Conservation (phyloP, 371 early-diverging fungal species). For the Synchytrium microbalum region DNA sequence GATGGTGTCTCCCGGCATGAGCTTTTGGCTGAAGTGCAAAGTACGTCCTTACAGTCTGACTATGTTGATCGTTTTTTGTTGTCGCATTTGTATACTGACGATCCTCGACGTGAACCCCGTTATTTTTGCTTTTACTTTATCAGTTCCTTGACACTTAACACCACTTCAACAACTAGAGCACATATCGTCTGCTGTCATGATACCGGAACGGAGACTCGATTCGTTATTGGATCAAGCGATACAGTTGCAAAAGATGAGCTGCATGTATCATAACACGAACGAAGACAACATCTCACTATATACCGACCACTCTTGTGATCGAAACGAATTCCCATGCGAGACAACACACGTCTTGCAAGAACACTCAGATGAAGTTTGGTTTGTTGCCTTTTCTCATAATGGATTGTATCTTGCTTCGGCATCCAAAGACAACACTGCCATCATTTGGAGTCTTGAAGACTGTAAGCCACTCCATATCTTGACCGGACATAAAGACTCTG, state of each 20-base stretch:
- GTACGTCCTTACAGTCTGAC: constrained; percentile 32
- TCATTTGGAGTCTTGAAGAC: constrained; percentile 71
- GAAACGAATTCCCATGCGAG: constrained; percentile 51
- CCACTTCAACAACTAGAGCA: constrained; percentile 37
- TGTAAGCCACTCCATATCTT: constrained; percentile 40
- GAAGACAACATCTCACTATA: constrained; percentile 54
- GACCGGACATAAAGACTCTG: constrained; percentile 52
- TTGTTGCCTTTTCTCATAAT: constrained; percentile 76
- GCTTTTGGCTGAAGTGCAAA: constrained; percentile 58
- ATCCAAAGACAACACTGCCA: constrained; percentile 76
- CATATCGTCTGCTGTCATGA: constrained; percentile 75
- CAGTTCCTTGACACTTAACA: background rate
- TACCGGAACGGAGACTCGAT: constrained; percentile 74
- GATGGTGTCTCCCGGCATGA: constrained; percentile 59
- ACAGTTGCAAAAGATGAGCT: constrained; percentile 60
- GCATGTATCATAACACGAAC: constrained; percentile 74
- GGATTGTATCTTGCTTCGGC: constrained; percentile 83
- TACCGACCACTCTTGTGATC: constrained; percentile 68
- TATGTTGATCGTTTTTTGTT: too few species aligned
- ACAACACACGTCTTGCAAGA: constrained; percentile 59
- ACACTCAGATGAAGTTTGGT: constrained; percentile 94
- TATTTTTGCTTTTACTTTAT: too few species aligned
- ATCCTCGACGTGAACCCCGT: too few species aligned
- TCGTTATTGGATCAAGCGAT: constrained; percentile 75
- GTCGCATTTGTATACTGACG: too few species aligned